Evolutionary conservation across 2,329 filamentous ascomycete genomes (phyloP).

Genomic region (Phialophora macrospora): DNA sequence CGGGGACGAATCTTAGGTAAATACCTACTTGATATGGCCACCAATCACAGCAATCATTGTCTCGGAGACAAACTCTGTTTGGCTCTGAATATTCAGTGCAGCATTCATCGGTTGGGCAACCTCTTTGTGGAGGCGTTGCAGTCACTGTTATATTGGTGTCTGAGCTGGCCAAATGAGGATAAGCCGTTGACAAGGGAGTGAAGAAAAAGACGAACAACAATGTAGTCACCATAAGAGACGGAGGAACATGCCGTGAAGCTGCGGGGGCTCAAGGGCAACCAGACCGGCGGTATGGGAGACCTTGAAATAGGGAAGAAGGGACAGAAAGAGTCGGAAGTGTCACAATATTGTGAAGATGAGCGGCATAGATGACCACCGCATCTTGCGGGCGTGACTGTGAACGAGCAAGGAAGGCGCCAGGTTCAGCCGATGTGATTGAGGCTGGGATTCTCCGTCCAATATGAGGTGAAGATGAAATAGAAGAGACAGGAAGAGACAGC

Average conservation of each 20-base stretch:
- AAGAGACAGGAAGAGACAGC: background rate
- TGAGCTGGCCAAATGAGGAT: background rate
- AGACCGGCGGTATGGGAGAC: too few species aligned
- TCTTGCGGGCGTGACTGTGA: too few species aligned
- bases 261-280: background rate
- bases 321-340: background rate
- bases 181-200: background rate
- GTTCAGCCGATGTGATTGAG: background rate
- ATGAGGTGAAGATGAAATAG: background rate
- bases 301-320: background rate
- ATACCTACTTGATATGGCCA: background rate
- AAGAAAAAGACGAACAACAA: background rate
- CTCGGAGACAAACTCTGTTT: background rate
- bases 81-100: background rate
- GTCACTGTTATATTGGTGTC: background rate
- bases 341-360: background rate
- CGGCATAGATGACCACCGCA: background rate
- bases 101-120: background rate
- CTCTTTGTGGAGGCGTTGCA: background rate
- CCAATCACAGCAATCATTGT: background rate
- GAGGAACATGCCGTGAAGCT: background rate
- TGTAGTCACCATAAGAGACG: background rate
- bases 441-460: background rate
- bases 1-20: background rate
- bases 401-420: background rate